A percentile compares a stretch with the other conserved stretches of the same genome.
phyloP scores from a whole-genome alignment of 176 grass and related monocot genomes.

The Lolium rigidum region DNA sequence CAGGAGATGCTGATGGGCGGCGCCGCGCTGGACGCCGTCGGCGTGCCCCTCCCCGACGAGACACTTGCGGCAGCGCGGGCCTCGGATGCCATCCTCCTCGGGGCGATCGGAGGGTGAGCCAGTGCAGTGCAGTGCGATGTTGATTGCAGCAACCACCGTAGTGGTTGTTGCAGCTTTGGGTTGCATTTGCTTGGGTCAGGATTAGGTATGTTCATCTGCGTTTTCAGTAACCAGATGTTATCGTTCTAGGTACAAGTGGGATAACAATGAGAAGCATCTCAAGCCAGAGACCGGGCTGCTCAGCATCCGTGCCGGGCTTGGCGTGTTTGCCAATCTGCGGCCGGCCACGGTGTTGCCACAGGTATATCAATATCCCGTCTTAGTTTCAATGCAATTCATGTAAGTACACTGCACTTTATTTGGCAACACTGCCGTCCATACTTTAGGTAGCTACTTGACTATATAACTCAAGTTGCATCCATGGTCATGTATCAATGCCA shows the following conservation, averaged over 20 bases:
- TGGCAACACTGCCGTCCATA: not conserved
- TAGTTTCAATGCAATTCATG: not conserved
- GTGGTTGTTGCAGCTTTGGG: not conserved
- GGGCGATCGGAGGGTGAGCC: slow-evolving; percentile 91
- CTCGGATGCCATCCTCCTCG: slow-evolving; percentile 74
- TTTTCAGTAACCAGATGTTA: not conserved
- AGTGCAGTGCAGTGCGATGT: no score
- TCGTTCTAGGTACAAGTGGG: slow-evolving; percentile 82
- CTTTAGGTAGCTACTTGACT: not conserved
- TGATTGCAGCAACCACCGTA: not conserved
- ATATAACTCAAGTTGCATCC: not conserved
- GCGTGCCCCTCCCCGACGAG: slow-evolving; percentile 80
- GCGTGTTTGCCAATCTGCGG: slow-evolving; percentile 85
- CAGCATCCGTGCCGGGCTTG: slow-evolving; percentile 68
- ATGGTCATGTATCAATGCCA: not conserved
- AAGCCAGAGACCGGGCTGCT: slow-evolving; percentile 92
- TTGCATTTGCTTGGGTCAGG: not conserved
- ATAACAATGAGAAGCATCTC: slow-evolving; percentile 95
- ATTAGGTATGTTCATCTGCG: not conserved
- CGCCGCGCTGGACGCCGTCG: slow-evolving; percentile 60
- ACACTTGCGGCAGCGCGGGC: slow-evolving; percentile 56
- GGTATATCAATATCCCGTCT: slow-evolving; percentile 33
- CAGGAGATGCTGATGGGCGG: slow-evolving; percentile 77
- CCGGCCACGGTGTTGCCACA: slow-evolving; percentile 82
- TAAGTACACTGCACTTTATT: not conserved